Percentiles rank a stretch among this genome's conserved stretches.
Conservation (phyloP, 1,139 yeast species). For the Debaryomyces psychrophilus region DNA sequence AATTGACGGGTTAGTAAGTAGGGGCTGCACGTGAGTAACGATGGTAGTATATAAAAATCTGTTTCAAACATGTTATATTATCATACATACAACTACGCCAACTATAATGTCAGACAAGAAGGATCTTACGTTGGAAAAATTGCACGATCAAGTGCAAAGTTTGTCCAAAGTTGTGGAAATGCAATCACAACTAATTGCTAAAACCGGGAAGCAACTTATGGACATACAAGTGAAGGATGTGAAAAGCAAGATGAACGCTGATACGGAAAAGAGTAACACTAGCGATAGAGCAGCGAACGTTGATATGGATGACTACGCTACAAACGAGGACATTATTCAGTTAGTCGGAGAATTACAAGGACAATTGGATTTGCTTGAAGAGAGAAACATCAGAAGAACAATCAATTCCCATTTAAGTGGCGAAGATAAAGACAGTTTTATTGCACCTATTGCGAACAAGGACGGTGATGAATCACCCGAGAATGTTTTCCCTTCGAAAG, state of each 20-base stretch:
- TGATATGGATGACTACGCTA: constrained; percentile 65
- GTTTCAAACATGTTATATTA: neutral
- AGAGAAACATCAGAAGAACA: constrained; percentile 62
- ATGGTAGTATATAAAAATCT: neutral
- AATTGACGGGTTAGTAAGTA: neutral
- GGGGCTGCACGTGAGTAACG: neutral
- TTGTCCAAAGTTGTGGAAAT: constrained; percentile 53
- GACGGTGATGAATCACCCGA: constrained; percentile 73
- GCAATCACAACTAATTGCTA: constrained; percentile 44
- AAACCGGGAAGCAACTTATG: constrained; percentile 79
- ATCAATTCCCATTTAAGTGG: constrained; percentile 41
- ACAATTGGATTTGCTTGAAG: constrained; percentile 75
- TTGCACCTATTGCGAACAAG: constrained; percentile 51
- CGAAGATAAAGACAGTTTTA: constrained; percentile 15
- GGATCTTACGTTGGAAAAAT: constrained; percentile 6
- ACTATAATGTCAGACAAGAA: constrained; percentile 6
- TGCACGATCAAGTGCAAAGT: constrained; percentile 39
- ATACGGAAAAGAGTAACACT: constrained; percentile 15
- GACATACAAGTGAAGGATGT: constrained; percentile 63
- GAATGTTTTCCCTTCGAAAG: constrained; percentile 60
- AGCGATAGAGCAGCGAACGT: constrained; percentile 21
- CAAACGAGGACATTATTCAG: constrained; percentile 82
- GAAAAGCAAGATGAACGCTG: constrained; percentile 40
- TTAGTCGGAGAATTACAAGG: constrained; percentile 87
- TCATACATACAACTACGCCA: neutral